Percentiles rank a stretch among this genome's conserved stretches.
Evolutionary conservation across 140 eudicot genomes (phyloP).

Genomic region (Cichorium intybus): DNA sequence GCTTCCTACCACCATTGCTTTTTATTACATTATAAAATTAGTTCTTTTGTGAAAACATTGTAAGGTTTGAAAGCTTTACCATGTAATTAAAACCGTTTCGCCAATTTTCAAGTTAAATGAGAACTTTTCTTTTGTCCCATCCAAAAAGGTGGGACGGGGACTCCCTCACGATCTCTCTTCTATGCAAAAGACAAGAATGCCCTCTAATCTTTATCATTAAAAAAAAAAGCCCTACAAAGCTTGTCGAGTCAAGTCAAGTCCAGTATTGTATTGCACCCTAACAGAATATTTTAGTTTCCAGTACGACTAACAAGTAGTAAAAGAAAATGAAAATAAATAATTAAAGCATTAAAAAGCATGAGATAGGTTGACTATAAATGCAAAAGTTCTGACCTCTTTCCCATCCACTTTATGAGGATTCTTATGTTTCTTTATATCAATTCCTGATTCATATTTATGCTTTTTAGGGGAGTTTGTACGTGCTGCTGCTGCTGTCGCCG

Average conservation of each 20-base stretch:
- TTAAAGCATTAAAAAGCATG: neutral
- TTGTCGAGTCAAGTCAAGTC: too few relatives aligned
- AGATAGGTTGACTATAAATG: neutral
- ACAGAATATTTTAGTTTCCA: too few relatives aligned
- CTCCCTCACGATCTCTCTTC: too few relatives aligned
- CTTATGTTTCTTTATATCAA: slow-evolving; percentile 24
- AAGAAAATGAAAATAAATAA: neutral
- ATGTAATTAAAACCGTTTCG: too few relatives aligned
- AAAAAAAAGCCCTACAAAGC: neutral
- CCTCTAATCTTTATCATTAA: neutral
- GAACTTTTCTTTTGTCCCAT: neutral
- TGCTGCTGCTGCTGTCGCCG: slow-evolving; percentile 55
- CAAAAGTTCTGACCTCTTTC: slow-evolving; percentile 40
- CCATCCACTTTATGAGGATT: slow-evolving; percentile 35
- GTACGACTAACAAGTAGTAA: neutral
- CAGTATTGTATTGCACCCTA: neutral
- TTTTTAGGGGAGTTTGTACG: slow-evolving; percentile 38
- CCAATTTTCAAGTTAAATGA: too few relatives aligned
- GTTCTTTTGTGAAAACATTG: too few relatives aligned
- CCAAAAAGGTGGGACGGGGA: neutral
- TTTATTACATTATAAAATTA: too few relatives aligned
- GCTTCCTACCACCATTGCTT: too few relatives aligned
- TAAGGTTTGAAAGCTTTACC: too few relatives aligned
- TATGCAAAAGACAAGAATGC: neutral
- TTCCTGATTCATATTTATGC: slow-evolving; percentile 33